Evolutionary conservation across 805 yeast species (phyloP).

Genomic region (Sungouiozyma ichnusensis): DNA sequence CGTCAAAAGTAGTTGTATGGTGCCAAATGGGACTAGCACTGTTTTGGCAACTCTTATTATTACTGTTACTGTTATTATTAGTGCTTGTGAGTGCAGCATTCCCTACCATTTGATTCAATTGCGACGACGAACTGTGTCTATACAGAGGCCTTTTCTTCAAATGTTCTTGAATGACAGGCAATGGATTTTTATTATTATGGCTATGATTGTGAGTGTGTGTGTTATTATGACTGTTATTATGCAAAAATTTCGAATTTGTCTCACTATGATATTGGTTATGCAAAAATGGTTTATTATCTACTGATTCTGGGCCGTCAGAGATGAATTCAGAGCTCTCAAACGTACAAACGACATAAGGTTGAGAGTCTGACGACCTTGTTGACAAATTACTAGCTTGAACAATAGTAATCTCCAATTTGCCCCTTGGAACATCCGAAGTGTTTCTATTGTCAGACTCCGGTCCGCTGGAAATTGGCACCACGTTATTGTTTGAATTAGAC

Average conservation of each 20-base stretch:
- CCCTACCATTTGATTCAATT: conserved; percentile 25
- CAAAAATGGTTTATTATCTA: conserved; percentile 17
- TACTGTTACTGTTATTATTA: conserved; percentile 1
- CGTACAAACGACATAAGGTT: conserved; percentile 84
- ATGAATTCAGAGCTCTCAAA: conserved; percentile 88
- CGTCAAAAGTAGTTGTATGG: conserved; percentile 88
- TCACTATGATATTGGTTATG: conserved; percentile 1
- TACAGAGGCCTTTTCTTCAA: conserved; percentile 31
- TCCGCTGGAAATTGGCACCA: conserved; percentile 5
- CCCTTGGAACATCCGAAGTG: conserved; percentile 46
- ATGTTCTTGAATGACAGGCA: conserved; percentile 19
- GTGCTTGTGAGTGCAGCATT: not conserved
- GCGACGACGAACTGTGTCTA: conserved; percentile 37
- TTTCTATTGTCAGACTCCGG: conserved; percentile 3
- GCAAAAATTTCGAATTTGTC: conserved; percentile 2
- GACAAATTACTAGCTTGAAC: conserved; percentile 66
- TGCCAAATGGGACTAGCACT: conserved; percentile 60
- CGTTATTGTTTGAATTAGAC: not conserved
- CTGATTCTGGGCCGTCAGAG: conserved; percentile 60
- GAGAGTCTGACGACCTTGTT: conserved; percentile 45
- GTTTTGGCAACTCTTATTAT: conserved; percentile 2
- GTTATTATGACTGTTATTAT: conserved; percentile 2
- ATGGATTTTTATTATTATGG: conserved; percentile 5
- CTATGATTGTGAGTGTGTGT: conserved; percentile 5
- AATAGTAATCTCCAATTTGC: conserved; percentile 72